phyloP scores from a whole-genome alignment of 2,329 filamentous ascomycete genomes.

The Tolypocladium pustulatum region DNA sequence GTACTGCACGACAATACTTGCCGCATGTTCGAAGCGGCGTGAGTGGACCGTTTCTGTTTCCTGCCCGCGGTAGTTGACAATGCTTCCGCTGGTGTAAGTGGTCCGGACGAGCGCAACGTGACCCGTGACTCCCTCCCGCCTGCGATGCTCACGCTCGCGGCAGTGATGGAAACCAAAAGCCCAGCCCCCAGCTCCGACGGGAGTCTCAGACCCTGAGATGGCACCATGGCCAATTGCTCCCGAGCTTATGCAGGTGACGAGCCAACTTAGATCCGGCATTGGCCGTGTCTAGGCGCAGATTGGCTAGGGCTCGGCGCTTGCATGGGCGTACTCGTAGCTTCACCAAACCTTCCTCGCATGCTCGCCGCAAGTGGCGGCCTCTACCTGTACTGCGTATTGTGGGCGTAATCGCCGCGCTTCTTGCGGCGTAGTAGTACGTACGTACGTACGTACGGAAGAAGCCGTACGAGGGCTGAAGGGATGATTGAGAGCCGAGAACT shows the following conservation, averaged over 20 bases:
- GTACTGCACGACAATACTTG: too few relatives aligned
- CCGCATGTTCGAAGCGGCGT: not conserved
- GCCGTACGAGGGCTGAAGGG: too few relatives aligned
- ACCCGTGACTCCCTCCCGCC: not conserved
- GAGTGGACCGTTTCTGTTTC: not conserved
- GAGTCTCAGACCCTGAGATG: not conserved
- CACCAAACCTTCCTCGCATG: not conserved
- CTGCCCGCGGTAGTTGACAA: not conserved
- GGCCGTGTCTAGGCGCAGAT: not conserved
- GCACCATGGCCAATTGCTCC: not conserved
- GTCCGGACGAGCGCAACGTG: too few relatives aligned
- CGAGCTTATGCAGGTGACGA: conserved; percentile 4
- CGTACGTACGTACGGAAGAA: too few relatives aligned
- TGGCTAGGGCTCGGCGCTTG: not conserved
- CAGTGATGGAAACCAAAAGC: not conserved
- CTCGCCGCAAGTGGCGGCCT: not conserved
- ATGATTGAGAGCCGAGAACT: too few relatives aligned
- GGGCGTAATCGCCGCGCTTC: not conserved
- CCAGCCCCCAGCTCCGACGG: not conserved
- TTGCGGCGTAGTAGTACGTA: too few relatives aligned
- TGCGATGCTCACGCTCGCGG: not conserved
- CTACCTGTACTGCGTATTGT: not conserved
- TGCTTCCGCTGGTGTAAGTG: too few relatives aligned
- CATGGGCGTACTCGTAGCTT: not conserved
- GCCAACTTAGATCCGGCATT: not conserved